Base-by-base conservation (phyloP, 768 basidiomycete genomes). In the Rhizopogon rudus region DNA sequence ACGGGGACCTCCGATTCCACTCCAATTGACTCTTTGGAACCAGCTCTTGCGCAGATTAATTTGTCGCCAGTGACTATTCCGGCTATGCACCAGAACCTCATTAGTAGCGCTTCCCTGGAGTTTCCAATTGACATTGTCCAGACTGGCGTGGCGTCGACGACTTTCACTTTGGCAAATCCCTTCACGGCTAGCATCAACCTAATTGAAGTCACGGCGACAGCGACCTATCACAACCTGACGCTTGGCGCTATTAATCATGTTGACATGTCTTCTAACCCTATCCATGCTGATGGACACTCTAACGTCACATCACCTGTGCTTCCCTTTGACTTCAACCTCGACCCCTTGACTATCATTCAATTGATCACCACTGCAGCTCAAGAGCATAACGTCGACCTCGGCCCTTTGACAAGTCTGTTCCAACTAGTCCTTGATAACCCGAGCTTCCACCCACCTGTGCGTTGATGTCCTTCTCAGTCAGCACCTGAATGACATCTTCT, bases 101-200 rank as follows among this genome's bases (percentile, higher is more conserved):
- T 90, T 57, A 72, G 70, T 45, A 75, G 74, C 25, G 77, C 81
- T 1, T 75, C 78, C 1, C 71, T 90, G 33, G 71, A 75, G 20
- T 85, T 90, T 72, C 86, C 87, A 1, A 69, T 71, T 10, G 69
- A 88, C 60, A 84, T 89, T 44, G 81, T 77, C 16, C 69, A 76
- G 58, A 87, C 81, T 1, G 83, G 82, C 12, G 65, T 84, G 17
- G 84, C 85, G 1, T 74, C 75, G n/a, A 72, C 80, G 5, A 70
- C 79, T 1, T 86, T 88, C 63, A 74, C 70, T 0, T 73, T 90
- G 29, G 70, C 74, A 17, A 87, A 90, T 61, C 86, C 86, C 0
- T 90, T 90, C 70, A 87, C 85, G 0, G 85, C 87, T 16, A 81
- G 80, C 63, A 81, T 90, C 65, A 85, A 83, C 63, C 67, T 90